Evolutionary conservation across 805 yeast species (phyloP).

Genomic region (Pichia rugopelliculosa): DNA sequence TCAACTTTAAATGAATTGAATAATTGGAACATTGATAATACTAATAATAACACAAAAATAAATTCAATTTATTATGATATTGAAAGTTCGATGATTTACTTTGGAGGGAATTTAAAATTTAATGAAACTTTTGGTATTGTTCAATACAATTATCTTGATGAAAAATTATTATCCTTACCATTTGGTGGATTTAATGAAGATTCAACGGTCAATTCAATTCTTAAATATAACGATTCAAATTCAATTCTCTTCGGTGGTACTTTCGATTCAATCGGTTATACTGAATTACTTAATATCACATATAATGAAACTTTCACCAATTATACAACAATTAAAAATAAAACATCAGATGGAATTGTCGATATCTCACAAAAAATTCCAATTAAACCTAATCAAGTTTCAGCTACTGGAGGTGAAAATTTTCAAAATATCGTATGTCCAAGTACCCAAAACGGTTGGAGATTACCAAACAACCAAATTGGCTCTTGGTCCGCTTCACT

Average conservation of each 20-base stretch:
- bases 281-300: constrained; percentile 29
- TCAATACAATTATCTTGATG: constrained; percentile 46
- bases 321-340: constrained; percentile 17
- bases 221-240: constrained; percentile 33
- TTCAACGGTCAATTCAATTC: constrained; percentile 56
- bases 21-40: constrained; percentile 21
- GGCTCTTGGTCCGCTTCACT: constrained; percentile 64
- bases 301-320: constrained; percentile 19
- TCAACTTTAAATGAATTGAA: constrained; percentile 2
- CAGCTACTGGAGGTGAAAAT: constrained; percentile 21
- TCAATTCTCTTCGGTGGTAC: constrained; percentile 75
- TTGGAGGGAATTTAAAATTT: constrained; percentile 72
- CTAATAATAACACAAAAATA: constrained; percentile 31
- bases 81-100: constrained; percentile 45
- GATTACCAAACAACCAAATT: constrained; percentile 34
- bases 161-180: constrained; percentile 41
- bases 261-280: constrained; percentile 55
- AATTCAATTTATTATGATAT: constrained; percentile 41
- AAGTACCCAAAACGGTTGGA: constrained; percentile 39
- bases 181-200: constrained; percentile 71
- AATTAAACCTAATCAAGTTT: constrained; percentile 2
- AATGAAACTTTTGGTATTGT: constrained; percentile 49
- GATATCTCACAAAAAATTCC: constrained; percentile 36
- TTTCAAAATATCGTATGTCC: constrained; percentile 52
- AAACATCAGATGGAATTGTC: constrained; percentile 17